Base-by-base conservation (phyloP, 352 stramenopile species). In the Paralagenidium karlingii region DNA sequence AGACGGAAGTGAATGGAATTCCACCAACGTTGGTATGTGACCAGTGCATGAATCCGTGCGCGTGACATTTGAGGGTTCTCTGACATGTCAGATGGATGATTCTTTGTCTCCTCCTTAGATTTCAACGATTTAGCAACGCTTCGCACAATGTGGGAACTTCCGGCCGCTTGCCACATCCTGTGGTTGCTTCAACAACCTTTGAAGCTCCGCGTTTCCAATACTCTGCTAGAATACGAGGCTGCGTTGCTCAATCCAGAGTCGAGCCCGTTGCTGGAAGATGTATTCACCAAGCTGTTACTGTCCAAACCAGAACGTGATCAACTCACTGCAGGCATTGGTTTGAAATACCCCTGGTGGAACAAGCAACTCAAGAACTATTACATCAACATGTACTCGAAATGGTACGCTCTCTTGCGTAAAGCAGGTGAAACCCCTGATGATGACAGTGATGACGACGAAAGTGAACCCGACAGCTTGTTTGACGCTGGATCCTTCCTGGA, bases 321-420 rank as follows among this genome's bases (percentile, higher is more conserved):
- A 42, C 43, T 88, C n/a, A 68, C 60, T 15, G 63, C 69, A 26
- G 77, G 77, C 13, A 71, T 87, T 24, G 74, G 75, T 2, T 71
- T 91, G 32, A 81, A 84, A 58, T 91, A 91, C 47, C 71, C 86
- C 51, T 88, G 74, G 74, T 91, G 77, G 77, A 86, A 82, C 60
- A 85, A 87, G 47, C 77, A 87, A 42, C 54, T 91, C 44, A 66
- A 68, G 8, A 65, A 82, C 44, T 83, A 87, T 56, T 91, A 88
- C 55, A 61, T 79, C 43, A 61, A 63, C 29, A 58, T 84, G 55
- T 91, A 91, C 55, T 60, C 82, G 45, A 82, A 84, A 38, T 84
- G 67, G 74, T 84, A 83, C 45, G 61, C 68, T 27, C 54, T 88
- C 43, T 49, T 87, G 40, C 67, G 67, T 13, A 85, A 84, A 39